Percentiles rank a stretch among this genome's conserved stretches.
Conservation (phyloP, 805 yeast genomes). For the Hanseniaspora lachancei region DNA sequence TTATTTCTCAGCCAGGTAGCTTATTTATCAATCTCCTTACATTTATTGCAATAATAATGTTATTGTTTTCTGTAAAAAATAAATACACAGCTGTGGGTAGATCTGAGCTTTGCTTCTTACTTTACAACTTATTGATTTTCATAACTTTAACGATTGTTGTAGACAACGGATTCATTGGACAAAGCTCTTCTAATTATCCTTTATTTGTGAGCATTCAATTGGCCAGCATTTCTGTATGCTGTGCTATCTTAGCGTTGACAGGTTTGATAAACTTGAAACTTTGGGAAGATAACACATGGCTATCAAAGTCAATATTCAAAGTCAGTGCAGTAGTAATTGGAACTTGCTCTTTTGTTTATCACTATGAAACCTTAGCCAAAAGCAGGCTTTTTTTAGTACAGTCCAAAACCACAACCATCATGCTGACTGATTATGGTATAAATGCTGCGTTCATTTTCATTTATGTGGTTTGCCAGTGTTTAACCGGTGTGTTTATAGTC, state of each 20-base stretch:
- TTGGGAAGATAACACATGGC: conserved; percentile 85
- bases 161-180: conserved; percentile 87
- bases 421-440: conserved; percentile 54
- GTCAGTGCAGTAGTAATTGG: conserved; percentile 45
- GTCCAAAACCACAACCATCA: conserved; percentile 41
- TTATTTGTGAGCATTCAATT: conserved; percentile 74
- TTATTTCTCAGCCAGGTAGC: neutral
- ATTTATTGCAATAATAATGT: conserved; percentile 21
- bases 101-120: conserved; percentile 66
- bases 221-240: conserved; percentile 59
- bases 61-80: conserved; percentile 63
- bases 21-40: neutral
- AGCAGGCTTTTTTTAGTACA: neutral
- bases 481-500: conserved; percentile 54
- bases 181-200: conserved; percentile 59
- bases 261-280: conserved; percentile 77
- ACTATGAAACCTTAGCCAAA: conserved; percentile 43
- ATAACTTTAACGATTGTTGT: conserved; percentile 59
- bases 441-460: conserved; percentile 53
- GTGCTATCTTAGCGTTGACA: conserved; percentile 54
- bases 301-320: conserved; percentile 47
- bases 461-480: conserved; percentile 54
- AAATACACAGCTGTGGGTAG: conserved; percentile 94
- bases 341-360: conserved; percentile 52
- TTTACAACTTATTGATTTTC: conserved; percentile 45